Evolutionary conservation across 1,139 yeast genomes (phyloP).

Genomic region (Groenewaldozyma auringiensis): DNA sequence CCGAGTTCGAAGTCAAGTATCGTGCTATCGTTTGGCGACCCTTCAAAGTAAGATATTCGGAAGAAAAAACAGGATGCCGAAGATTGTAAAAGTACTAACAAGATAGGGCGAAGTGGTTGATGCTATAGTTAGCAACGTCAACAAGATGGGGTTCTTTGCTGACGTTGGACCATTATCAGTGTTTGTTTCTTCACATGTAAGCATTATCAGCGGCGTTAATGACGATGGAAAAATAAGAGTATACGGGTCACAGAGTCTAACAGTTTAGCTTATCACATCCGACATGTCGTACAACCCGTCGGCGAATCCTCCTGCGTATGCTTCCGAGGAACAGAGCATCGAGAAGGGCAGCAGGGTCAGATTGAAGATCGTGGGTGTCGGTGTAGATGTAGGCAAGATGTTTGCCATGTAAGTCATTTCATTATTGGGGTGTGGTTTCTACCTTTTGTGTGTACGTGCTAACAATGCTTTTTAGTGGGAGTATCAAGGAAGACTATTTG

Average conservation of each 20-base stretch:
- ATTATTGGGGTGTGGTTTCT: slow-evolving; percentile 4
- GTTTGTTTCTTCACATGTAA: slow-evolving; percentile 78
- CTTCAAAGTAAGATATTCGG: slow-evolving; percentile 50
- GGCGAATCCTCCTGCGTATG: slow-evolving; percentile 98
- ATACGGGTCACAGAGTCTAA: too few species aligned
- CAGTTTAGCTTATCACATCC: slow-evolving; percentile 60
- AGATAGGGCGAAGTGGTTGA: slow-evolving; percentile 94
- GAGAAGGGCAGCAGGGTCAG: slow-evolving; percentile 92
- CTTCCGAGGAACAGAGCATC: slow-evolving; percentile 88
- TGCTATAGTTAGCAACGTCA: slow-evolving; percentile 89
- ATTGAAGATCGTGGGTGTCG: slow-evolving; percentile 91
- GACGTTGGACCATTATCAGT: slow-evolving; percentile 97
- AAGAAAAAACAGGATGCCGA: not conserved
- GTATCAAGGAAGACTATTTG: slow-evolving; percentile 92
- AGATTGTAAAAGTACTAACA: not conserved
- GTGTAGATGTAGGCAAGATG: slow-evolving; percentile 95
- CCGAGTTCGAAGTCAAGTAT: slow-evolving; percentile 93
- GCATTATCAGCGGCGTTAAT: too few species aligned
- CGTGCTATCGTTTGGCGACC: slow-evolving; percentile 98
- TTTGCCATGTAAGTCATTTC: slow-evolving; percentile 59
- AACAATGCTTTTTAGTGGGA: slow-evolving; percentile 42
- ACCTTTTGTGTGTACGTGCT: slow-evolving; percentile 8
- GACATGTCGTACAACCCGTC: slow-evolving; percentile 93
- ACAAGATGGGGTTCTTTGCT: slow-evolving; percentile 94
- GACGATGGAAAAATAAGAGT: too few species aligned